A percentile compares a stretch with the other conserved stretches of the same genome.
phyloP scores from a whole-genome alignment of 495 filamentous ascomycete species.

The Tuber microsphaerosporum region DNA sequence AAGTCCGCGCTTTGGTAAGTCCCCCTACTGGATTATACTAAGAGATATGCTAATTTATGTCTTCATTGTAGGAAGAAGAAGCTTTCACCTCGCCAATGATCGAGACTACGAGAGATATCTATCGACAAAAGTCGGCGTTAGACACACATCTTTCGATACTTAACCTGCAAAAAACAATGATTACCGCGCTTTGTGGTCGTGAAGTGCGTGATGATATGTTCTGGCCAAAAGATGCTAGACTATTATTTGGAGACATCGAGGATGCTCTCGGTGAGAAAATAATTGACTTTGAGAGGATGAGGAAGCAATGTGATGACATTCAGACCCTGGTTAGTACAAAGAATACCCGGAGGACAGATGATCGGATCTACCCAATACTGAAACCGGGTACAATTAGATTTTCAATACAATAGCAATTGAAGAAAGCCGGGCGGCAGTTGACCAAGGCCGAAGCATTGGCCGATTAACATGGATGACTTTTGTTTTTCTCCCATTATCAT shows the following conservation, averaged over 20 bases:
- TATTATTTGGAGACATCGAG: constrained; percentile 32
- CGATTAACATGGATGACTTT: constrained; percentile 35
- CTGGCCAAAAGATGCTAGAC: constrained; percentile 22
- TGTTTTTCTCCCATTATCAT: constrained; percentile 32
- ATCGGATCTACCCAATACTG: constrained; percentile 5
- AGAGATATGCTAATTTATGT: constrained; percentile 10
- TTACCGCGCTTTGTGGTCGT: constrained; percentile 24
- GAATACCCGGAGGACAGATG: not conserved
- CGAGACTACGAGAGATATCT: constrained; percentile 32
- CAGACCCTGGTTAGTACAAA: constrained; percentile 20
- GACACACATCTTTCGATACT: constrained; percentile 28
- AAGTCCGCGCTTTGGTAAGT: constrained; percentile 22
- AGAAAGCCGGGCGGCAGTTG: constrained; percentile 31
- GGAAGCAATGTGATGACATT: constrained; percentile 34
- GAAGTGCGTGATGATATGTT: constrained; percentile 26
- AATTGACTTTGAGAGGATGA: constrained; percentile 31
- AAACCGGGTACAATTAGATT: constrained; percentile 13
- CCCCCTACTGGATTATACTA: not conserved
- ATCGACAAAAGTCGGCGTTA: constrained; percentile 24
- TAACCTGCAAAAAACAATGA: constrained; percentile 31
- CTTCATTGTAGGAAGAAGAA: constrained; percentile 23
- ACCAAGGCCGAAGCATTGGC: constrained; percentile 30
- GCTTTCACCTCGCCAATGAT: constrained; percentile 31
- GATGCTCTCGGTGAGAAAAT: constrained; percentile 27
- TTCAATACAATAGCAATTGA: constrained; percentile 33